These are phyloP conservation scores for Phytophthora sp. DNA, from an alignment of 352 stramenopile genomes.

Conservation along the genomic window DNA sequence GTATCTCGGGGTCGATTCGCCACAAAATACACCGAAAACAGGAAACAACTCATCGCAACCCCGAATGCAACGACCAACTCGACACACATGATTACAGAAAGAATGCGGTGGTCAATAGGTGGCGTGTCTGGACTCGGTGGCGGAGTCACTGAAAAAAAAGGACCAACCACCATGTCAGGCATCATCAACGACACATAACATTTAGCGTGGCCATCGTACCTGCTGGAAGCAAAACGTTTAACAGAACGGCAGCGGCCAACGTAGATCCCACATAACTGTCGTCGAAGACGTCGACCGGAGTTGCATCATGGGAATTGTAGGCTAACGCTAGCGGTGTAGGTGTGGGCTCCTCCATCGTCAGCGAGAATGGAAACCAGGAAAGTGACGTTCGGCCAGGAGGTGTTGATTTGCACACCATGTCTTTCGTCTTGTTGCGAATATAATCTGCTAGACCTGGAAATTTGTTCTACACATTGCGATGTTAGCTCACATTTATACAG, in stretches of 20 bases:
- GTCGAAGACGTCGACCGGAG: conserved; percentile 44
- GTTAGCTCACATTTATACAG: conserved; percentile 13
- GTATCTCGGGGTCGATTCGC: conserved; percentile 74
- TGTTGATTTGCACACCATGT: conserved; percentile 59
- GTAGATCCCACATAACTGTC: conserved; percentile 66
- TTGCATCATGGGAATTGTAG: conserved; percentile 52
- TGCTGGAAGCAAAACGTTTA: conserved; percentile 81
- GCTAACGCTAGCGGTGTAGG: conserved; percentile 39
- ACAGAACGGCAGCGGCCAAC: conserved; percentile 57
- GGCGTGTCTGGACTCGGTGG: conserved; percentile 78
- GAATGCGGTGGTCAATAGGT: conserved; percentile 81
- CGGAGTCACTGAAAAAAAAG: conserved; percentile 43
- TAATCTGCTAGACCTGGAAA: conserved; percentile 75
- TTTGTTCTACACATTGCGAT: conserved; percentile 55
- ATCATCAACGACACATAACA: neutral
- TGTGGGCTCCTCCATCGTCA: neutral
- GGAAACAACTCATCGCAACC: conserved; percentile 80
- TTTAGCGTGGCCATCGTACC: conserved; percentile 30
- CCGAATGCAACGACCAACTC: conserved; percentile 84
- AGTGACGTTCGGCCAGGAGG: neutral
- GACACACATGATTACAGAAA: conserved; percentile 88
- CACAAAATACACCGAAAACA: conserved; percentile 91
- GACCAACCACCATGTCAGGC: conserved; percentile 4
- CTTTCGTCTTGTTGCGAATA: conserved; percentile 77
- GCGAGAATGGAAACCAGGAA: conserved; percentile 14